These are phyloP conservation scores for Fusarium floridanum DNA, from an alignment of 2,329 filamentous ascomycete species.

Conservation along the genomic window DNA sequence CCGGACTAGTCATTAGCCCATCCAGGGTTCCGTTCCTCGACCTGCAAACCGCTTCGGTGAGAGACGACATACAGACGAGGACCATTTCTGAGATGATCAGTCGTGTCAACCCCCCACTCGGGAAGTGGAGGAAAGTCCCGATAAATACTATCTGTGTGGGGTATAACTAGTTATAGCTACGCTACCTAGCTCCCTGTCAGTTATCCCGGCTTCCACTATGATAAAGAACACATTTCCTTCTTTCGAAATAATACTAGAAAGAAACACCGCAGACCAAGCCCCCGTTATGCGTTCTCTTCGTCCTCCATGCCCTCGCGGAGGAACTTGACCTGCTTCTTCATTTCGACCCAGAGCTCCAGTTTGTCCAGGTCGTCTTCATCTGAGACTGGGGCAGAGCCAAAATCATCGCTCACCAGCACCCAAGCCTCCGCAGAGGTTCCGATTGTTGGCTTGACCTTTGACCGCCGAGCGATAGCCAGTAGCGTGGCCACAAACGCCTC, in stretches of 20 bases:
- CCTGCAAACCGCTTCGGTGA: no score
- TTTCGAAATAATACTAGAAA: background rate
- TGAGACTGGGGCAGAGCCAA: conserved; percentile 55
- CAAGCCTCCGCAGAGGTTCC: conserved; percentile 45
- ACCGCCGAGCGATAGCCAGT: conserved; percentile 65
- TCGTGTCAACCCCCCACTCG: no score
- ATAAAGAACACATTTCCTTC: no score
- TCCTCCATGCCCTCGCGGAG: conserved; percentile 70
- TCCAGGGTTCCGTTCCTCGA: no score
- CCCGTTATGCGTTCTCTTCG: conserved; percentile 21
- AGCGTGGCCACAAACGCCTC: conserved; percentile 76
- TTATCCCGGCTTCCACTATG: no score
- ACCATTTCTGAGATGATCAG: no score
- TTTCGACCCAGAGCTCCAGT: conserved; percentile 69
- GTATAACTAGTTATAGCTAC: no score
- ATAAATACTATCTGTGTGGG: no score
- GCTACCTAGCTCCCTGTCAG: no score
- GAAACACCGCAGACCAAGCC: background rate
- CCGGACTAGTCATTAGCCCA: no score
- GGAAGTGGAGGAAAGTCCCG: no score
- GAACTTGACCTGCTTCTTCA: conserved; percentile 73
- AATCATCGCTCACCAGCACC: conserved; percentile 50
- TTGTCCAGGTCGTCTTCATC: conserved; percentile 59
- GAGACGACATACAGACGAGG: no score
- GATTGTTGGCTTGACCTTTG: conserved; percentile 4